Percentiles rank a stretch among this genome's conserved stretches.
Evolutionary conservation across 768 basidiomycete genomes (phyloP).

Genomic region (Krasilnikovozyma curviuscula): DNA sequence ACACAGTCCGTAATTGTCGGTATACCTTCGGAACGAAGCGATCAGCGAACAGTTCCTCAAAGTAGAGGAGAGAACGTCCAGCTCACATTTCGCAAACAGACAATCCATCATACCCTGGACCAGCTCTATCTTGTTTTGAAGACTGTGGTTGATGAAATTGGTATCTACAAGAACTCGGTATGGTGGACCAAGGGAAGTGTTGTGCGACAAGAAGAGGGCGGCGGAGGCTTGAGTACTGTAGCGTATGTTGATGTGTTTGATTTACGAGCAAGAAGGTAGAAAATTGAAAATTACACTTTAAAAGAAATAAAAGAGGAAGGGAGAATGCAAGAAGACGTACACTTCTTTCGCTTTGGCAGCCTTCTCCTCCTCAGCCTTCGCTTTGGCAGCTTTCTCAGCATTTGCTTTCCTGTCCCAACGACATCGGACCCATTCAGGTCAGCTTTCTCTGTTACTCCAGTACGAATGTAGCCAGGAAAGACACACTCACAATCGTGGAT

Average conservation of each 20-base stretch:
- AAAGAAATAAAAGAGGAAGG: not conserved
- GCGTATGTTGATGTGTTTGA: too few species aligned
- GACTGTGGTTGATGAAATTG: constrained; percentile 96
- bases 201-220: constrained; percentile 83
- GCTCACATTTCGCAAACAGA: constrained; percentile 83
- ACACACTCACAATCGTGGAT: constrained; percentile 59
- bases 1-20: constrained; percentile 99
- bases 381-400: constrained; percentile 29
- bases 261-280: constrained; percentile 7
- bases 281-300: not conserved
- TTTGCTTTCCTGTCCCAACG: constrained; percentile 41
- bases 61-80: not conserved
- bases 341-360: constrained; percentile 36
- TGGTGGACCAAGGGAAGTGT: constrained; percentile 84
- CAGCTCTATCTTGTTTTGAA: constrained; percentile 94
- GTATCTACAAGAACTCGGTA: constrained; percentile 96
- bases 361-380: constrained; percentile 58
- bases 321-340: constrained; percentile 33
- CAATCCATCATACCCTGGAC: constrained; percentile 99
- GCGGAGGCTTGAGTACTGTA: constrained; percentile 65
- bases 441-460: not conserved
- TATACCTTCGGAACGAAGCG: constrained; percentile 45
- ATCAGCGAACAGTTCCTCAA: not conserved
- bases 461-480: not conserved
- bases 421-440: constrained; percentile 1